A percentile compares a stretch with the other conserved stretches of the same genome.
Conservation (phyloP, 2,329 filamentous ascomycete species). For the Stemphylium vesicarium region DNA sequence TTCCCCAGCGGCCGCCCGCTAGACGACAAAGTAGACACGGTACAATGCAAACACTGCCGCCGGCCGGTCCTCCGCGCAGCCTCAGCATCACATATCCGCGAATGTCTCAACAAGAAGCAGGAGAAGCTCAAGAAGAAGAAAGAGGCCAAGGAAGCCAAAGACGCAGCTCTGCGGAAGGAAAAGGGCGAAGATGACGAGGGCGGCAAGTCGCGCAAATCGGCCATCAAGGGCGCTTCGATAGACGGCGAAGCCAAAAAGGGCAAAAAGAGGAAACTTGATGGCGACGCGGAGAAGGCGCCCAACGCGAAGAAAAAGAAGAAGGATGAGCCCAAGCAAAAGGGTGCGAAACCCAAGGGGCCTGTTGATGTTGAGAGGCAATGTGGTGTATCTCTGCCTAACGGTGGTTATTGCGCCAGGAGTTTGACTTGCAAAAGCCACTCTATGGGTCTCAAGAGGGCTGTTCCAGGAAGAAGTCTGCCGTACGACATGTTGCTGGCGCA, state of each 20-base stretch:
- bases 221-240: slow-evolving; percentile 47
- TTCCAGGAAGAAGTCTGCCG: slow-evolving; percentile 83
- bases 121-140: slow-evolving; percentile 67
- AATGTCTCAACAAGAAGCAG: slow-evolving; percentile 83
- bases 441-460: slow-evolving; percentile 93
- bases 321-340: slow-evolving; percentile 84
- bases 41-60: slow-evolving; percentile 91
- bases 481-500: slow-evolving; percentile 84
- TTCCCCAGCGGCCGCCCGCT: slow-evolving; percentile 84
- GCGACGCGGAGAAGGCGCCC: slow-evolving; percentile 76
- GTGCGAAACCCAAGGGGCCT: slow-evolving; percentile 84
- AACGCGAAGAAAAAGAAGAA: slow-evolving; percentile 91
- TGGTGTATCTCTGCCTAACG: slow-evolving; percentile 84
- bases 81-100: slow-evolving; percentile 79
- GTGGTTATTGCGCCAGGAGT: slow-evolving; percentile 84
- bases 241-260: slow-evolving; percentile 52
- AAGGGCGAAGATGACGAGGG: slow-evolving; percentile 53
- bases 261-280: slow-evolving; percentile 57
- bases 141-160: slow-evolving; percentile 66
- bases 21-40: slow-evolving; percentile 77
- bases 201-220: slow-evolving; percentile 51
- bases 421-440: slow-evolving; percentile 92
- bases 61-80: slow-evolving; percentile 79
- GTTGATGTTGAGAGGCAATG: slow-evolving; percentile 95
- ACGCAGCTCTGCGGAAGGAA: slow-evolving; percentile 56